phyloP scores from a whole-genome alignment of 1,284 basidiomycete genomes.

The Blastosporella zonata region DNA sequence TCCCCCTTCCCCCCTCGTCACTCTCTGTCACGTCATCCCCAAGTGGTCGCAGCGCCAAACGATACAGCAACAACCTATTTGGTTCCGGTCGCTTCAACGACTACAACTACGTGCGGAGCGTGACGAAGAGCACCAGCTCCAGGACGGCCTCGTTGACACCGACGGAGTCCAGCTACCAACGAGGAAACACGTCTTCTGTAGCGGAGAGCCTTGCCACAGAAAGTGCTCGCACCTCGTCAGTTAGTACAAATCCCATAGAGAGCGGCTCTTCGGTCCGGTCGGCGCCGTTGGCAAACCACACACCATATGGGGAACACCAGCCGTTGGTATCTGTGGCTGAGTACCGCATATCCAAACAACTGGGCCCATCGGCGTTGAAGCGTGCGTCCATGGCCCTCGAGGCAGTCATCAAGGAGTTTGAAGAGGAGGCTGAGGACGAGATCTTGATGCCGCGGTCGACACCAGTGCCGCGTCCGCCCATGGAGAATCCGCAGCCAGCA shows the following conservation, averaged over 20 bases:
- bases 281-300: constrained; percentile 32
- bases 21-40: constrained; percentile 47
- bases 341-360: constrained; percentile 44
- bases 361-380: constrained; percentile 51
- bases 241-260: constrained; percentile 46
- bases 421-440: constrained; percentile 65
- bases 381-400: constrained; percentile 72
- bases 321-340: constrained; percentile 35
- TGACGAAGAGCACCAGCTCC: constrained; percentile 41
- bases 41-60: constrained; percentile 46
- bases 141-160: constrained; percentile 51
- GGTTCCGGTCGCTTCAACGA: constrained; percentile 75
- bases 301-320: constrained; percentile 31
- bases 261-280: constrained; percentile 34
- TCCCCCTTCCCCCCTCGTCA: constrained; percentile 34
- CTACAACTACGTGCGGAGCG: constrained; percentile 62
- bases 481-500: constrained; percentile 26
- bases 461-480: constrained; percentile 39
- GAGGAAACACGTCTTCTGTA: constrained; percentile 40
- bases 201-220: constrained; percentile 53
- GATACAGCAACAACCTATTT: constrained; percentile 82
- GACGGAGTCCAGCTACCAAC: constrained; percentile 36
- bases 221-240: constrained; percentile 38
- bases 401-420: constrained; percentile 69
- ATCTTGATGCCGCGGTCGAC: constrained; percentile 67